Conservation (phyloP, 1,284 basidiomycete species). For the Inonotus obliquus region DNA sequence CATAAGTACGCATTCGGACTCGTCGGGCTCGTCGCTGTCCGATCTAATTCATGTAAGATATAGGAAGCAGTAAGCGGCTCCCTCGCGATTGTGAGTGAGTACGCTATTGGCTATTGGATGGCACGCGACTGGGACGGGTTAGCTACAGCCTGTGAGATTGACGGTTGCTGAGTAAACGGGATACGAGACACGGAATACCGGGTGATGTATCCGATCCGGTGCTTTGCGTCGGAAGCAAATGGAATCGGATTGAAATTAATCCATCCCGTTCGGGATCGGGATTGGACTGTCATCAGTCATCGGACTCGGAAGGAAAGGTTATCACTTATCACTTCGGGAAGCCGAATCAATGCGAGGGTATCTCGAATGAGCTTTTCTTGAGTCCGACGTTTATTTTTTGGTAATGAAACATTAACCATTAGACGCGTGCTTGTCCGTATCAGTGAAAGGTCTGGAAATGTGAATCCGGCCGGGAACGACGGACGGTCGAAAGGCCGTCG, state of each 20-base stretch:
- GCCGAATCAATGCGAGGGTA: not conserved
- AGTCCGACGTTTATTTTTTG: too few species aligned
- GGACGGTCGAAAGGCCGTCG: not conserved
- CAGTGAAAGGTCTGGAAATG: too few species aligned
- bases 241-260: not conserved
- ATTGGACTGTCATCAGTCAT: not conserved
- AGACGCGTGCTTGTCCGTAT: too few species aligned
- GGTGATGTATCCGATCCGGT: not conserved
- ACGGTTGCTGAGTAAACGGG: conserved; percentile 4
- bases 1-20: conserved; percentile 2
- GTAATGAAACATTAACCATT: too few species aligned
- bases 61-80: too few species aligned
- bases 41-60: not conserved
- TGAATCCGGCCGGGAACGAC: not conserved
- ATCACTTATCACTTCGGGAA: not conserved
- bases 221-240: not conserved
- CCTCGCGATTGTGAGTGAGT: too few species aligned
- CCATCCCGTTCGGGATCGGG: not conserved
- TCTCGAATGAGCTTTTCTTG: too few species aligned
- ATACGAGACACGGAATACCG: not conserved
- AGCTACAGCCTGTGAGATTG: not conserved
- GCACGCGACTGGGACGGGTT: too few species aligned
- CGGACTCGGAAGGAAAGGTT: not conserved
- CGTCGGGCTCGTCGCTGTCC: not conserved
- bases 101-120: too few species aligned